Percentiles rank a stretch among this genome's conserved stretches.
These are phyloP conservation scores for Crithidia expoeki DNA, from an alignment of 208 protist genomes.

Conservation along the genomic window DNA sequence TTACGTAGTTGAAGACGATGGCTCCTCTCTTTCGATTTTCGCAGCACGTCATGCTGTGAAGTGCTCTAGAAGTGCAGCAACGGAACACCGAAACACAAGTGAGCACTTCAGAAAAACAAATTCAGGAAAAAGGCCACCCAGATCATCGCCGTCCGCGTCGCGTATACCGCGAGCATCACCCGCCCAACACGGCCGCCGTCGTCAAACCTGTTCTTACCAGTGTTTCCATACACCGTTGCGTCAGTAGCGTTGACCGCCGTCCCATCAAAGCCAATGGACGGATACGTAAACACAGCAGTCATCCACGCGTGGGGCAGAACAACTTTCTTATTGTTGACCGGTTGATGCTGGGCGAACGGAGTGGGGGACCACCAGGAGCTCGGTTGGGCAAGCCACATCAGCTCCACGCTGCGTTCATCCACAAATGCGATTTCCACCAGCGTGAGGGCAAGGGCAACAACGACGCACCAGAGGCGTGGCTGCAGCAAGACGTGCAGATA, in stretches of 20 bases:
- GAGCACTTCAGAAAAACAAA: slow-evolving; percentile 27
- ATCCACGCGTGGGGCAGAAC: slow-evolving; percentile 27
- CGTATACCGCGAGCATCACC: slow-evolving; percentile 26
- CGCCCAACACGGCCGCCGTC: slow-evolving; percentile 3
- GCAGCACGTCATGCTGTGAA: too few relatives aligned
- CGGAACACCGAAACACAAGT: not conserved
- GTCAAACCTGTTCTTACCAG: not conserved
- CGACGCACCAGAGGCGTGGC: slow-evolving; percentile 47
- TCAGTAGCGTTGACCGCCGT: not conserved
- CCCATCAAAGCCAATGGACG: not conserved
- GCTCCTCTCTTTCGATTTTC: not conserved
- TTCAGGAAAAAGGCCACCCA: slow-evolving; percentile 36
- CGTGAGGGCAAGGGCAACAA: slow-evolving; percentile 41
- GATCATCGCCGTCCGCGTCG: slow-evolving; percentile 36
- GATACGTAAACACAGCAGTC: not conserved
- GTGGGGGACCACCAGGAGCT: slow-evolving; percentile 31
- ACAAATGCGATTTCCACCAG: slow-evolving; percentile 54
- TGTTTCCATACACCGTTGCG: not conserved
- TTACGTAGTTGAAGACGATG: too few relatives aligned
- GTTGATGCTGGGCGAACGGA: too few relatives aligned
- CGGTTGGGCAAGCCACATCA: slow-evolving; percentile 36
- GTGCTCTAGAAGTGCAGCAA: too few relatives aligned
- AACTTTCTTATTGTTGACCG: too few relatives aligned
- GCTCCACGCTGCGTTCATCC: slow-evolving; percentile 29
- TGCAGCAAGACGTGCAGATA: slow-evolving; percentile 37